These are phyloP conservation scores for Termitomyces sp. DNA, from an alignment of 768 basidiomycete species.

Conservation along the genomic window DNA sequence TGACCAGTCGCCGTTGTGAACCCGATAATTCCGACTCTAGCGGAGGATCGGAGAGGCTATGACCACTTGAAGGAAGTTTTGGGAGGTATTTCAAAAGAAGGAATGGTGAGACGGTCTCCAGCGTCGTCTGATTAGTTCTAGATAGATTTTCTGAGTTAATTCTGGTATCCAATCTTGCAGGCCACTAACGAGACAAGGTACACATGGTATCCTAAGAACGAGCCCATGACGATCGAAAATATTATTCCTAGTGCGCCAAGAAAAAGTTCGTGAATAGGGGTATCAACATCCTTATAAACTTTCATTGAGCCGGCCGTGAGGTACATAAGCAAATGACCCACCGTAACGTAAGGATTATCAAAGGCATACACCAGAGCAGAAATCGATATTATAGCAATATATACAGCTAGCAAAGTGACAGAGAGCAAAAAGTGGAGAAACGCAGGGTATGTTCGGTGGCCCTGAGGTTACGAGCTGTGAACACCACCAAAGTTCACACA, in stretches of 20 bases:
- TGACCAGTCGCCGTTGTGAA: slow-evolving; percentile 59
- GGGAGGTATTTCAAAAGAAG: slow-evolving; percentile 68
- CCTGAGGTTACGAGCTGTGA: slow-evolving; percentile 33
- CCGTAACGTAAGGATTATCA: slow-evolving; percentile 53
- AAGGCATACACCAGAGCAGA: slow-evolving; percentile 62
- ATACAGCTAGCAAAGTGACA: slow-evolving; percentile 55
- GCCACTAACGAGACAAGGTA: slow-evolving; percentile 66
- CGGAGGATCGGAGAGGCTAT: slow-evolving; percentile 60
- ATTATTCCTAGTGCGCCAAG: slow-evolving; percentile 54
- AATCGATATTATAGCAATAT: slow-evolving; percentile 49
- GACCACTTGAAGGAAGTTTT: slow-evolving; percentile 44
- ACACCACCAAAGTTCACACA: neutral
- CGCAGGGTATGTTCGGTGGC: slow-evolving; percentile 78
- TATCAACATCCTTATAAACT: slow-evolving; percentile 45
- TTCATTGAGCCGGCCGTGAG: neutral
- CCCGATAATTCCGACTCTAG: slow-evolving; percentile 66
- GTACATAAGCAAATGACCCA: slow-evolving; percentile 26
- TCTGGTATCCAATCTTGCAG: slow-evolving; percentile 7
- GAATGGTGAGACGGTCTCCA: slow-evolving; percentile 74
- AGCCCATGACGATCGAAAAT: slow-evolving; percentile 63
- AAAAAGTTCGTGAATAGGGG: slow-evolving; percentile 67
- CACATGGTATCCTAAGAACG: slow-evolving; percentile 71
- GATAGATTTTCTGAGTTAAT: neutral
- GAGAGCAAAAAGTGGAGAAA: slow-evolving; percentile 75
- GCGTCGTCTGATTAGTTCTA: slow-evolving; percentile 84